A percentile compares a stretch with the other conserved stretches of the same genome.
Conservation (phyloP, 108 stramenopile genomes). For the Cylindrotheca closterium region DNA sequence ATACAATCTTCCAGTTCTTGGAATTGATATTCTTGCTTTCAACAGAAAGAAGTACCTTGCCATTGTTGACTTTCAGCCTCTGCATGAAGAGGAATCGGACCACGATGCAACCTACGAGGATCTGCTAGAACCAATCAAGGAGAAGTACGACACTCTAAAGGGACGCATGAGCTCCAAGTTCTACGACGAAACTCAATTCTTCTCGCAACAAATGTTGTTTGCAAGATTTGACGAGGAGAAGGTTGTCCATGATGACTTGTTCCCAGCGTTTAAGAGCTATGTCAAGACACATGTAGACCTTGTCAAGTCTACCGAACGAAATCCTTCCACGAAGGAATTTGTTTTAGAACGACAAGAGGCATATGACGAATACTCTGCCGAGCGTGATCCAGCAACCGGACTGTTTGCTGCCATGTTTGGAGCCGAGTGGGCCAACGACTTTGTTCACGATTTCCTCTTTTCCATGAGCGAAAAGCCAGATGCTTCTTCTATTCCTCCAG, state of each 20-base stretch:
- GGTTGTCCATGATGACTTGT: conserved; percentile 63
- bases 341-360: conserved; percentile 80
- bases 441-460: conserved; percentile 91
- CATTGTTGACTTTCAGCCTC: conserved; percentile 93
- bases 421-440: conserved; percentile 87
- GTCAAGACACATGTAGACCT: conserved; percentile 68
- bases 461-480: conserved; percentile 58
- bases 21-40: conserved; percentile 90
- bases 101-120: conserved; percentile 69
- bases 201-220: conserved; percentile 92
- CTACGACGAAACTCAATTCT: conserved; percentile 94
- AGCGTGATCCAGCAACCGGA: conserved; percentile 93
- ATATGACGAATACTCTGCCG: conserved; percentile 93
- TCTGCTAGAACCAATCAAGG: conserved; percentile 80
- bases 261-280: conserved; percentile 88
- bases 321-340: conserved; percentile 9
- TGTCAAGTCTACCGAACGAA: conserved; percentile 35
- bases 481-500: conserved; percentile 16
- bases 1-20: conserved; percentile 92
- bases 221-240: conserved; percentile 84
- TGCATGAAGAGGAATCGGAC: conserved; percentile 75
- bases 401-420: conserved; percentile 95
- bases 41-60: conserved; percentile 90
- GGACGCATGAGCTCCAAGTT: conserved; percentile 89
- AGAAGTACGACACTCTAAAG: conserved; percentile 80